A percentile compares a stretch with the other conserved stretches of the same genome.
Conservation (phyloP, 768 basidiomycete species). For the Cystobasidium ongulense region DNA sequence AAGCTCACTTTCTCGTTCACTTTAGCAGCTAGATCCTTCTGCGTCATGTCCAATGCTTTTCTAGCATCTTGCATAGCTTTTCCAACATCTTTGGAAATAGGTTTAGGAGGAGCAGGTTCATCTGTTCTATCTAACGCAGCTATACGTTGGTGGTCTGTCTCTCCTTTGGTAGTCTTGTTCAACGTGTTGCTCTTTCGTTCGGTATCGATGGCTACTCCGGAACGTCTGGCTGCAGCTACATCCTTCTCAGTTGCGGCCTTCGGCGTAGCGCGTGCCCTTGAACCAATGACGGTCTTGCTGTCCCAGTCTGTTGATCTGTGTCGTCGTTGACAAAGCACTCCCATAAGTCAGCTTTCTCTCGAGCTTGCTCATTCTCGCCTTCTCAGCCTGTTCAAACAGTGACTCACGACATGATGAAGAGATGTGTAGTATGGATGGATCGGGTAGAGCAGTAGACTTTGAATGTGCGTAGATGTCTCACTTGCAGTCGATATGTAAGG, state of each 20-base stretch:
- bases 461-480: no score
- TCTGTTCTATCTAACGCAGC: constrained; percentile 17
- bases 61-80: constrained; percentile 30
- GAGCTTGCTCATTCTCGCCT: no score
- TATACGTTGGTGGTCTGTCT: constrained; percentile 2
- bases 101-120: constrained; percentile 28
- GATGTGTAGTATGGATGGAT: no score
- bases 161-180: background rate
- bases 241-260: constrained; percentile 7
- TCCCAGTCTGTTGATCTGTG: constrained; percentile 11
- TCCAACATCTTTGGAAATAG: constrained; percentile 25
- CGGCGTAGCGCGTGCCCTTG: background rate
- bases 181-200: background rate
- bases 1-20: constrained; percentile 30
- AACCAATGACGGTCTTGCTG: constrained; percentile 6
- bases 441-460: no score
- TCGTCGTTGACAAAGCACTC: no score
- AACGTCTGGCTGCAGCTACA: background rate
- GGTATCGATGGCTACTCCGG: constrained; percentile 1
- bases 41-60: constrained; percentile 21
- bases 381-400: no score
- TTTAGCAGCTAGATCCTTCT: constrained; percentile 32
- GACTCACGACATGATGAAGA: background rate
- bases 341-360: no score
- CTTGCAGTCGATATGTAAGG: no score